phyloP scores from a whole-genome alignment of 164 flowering plant genomes.

The Umbilicus rupestris region DNA sequence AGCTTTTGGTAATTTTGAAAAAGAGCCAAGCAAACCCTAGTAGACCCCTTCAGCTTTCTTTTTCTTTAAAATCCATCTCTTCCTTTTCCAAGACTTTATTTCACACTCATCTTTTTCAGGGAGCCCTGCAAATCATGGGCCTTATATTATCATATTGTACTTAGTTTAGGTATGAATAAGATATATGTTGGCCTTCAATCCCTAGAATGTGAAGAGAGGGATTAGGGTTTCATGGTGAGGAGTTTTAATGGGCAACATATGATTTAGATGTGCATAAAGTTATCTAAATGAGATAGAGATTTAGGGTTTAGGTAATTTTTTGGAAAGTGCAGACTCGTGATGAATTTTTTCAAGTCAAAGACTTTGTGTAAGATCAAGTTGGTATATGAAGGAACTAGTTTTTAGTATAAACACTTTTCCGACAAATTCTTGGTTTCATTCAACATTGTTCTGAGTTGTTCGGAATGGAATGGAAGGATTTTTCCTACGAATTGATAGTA shows the following conservation, averaged over 20 bases:
- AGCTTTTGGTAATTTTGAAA: slow-evolving; percentile 6
- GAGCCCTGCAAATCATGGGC: slow-evolving; percentile 1
- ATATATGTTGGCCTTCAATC: slow-evolving; percentile 2
- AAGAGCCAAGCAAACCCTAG: background rate
- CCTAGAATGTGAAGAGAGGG: background rate
- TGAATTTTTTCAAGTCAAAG: too few species aligned
- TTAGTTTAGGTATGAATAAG: background rate
- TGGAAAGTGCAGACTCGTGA: too few species aligned
- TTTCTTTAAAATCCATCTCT: slow-evolving; percentile 5
- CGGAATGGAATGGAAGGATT: too few species aligned
- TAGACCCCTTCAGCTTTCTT: slow-evolving; percentile 2
- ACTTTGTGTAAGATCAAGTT: too few species aligned
- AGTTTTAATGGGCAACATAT: too few species aligned
- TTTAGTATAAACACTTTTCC: too few species aligned
- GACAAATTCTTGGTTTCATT: too few species aligned
- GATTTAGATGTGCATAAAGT: background rate
- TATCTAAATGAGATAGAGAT: background rate
- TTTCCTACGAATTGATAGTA: too few species aligned
- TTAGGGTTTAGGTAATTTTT: too few species aligned
- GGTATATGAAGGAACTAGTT: too few species aligned
- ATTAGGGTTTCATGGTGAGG: background rate
- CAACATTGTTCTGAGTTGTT: too few species aligned
- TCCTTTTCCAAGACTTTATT: slow-evolving; percentile 6
- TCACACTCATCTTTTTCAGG: slow-evolving; percentile 4
- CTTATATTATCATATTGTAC: background rate